Conservation (phyloP, 2,329 filamentous ascomycete species). For the Aspergillus sp. region DNA sequence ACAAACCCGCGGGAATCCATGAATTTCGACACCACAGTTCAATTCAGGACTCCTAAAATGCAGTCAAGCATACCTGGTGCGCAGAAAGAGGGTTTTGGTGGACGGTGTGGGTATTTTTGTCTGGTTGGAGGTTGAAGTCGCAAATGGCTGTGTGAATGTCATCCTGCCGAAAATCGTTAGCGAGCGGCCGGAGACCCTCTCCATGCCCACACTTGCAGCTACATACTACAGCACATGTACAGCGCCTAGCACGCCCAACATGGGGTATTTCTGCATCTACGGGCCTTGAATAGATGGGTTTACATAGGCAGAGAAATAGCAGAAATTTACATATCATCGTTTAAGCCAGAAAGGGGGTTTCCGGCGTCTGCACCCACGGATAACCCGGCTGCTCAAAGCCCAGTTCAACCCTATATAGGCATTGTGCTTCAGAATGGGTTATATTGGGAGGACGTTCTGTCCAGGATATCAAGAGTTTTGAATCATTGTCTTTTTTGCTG, state of each 20-base stretch:
- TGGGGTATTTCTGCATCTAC: too few species aligned
- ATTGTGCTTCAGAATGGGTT: too few species aligned
- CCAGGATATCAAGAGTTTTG: constrained; percentile 35
- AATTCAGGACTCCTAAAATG: constrained; percentile 13
- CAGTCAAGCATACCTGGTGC: constrained; percentile 27
- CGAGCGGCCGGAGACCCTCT: constrained; percentile 28
- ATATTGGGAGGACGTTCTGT: too few species aligned
- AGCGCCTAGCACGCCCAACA: neutral
- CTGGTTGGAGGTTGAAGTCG: constrained; percentile 27
- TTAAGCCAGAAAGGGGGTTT: too few species aligned
- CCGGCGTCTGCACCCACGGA: too few species aligned
- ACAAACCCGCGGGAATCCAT: constrained; percentile 18
- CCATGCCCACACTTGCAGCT: constrained; percentile 26
- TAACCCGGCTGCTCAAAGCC: too few species aligned
- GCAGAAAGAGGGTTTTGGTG: constrained; percentile 27
- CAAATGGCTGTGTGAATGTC: constrained; percentile 32
- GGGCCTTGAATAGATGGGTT: too few species aligned
- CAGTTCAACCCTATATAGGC: too few species aligned
- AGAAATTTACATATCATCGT: too few species aligned
- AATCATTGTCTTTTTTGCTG: constrained; percentile 37
- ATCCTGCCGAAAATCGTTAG: constrained; percentile 38
- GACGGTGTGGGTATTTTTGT: constrained; percentile 30
- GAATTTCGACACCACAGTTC: constrained; percentile 14
- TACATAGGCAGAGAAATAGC: too few species aligned
- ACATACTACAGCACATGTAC: neutral